These are phyloP conservation scores for Scutellaria baicalensis DNA, from an alignment of 257 asterid genomes.

Conservation along the genomic window DNA sequence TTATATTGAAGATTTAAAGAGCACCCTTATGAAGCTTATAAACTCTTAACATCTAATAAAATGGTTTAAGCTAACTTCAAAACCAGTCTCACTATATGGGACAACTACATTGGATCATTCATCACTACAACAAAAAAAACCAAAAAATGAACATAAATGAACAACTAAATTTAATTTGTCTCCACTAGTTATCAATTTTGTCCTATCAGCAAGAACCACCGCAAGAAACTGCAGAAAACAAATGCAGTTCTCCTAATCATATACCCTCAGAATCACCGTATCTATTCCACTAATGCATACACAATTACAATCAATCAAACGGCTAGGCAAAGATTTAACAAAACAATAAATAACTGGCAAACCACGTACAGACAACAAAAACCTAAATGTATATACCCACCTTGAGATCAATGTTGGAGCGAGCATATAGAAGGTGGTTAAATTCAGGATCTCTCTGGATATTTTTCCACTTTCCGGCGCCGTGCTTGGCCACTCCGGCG, in stretches of 20 bases:
- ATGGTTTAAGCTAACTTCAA: no score
- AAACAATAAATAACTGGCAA: not conserved
- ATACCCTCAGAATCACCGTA: not conserved
- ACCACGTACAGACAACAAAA: not conserved
- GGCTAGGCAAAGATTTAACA: not conserved
- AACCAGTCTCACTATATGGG: no score
- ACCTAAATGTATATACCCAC: slow-evolving; percentile 12
- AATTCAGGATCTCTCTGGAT: slow-evolving; percentile 66
- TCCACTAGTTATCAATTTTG: no score
- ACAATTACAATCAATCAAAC: not conserved
- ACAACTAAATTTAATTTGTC: no score
- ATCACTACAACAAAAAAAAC: no score
- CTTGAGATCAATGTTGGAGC: slow-evolving; percentile 74
- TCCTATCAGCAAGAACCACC: not conserved
- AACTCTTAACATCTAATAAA: no score
- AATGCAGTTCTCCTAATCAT: not conserved
- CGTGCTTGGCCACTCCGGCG: slow-evolving; percentile 67
- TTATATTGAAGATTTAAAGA: no score
- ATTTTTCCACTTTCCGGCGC: slow-evolving; percentile 71
- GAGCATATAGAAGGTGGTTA: slow-evolving; percentile 45
- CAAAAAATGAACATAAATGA: no score
- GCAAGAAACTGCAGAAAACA: not conserved
- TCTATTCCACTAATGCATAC: not conserved
- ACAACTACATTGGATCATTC: no score
- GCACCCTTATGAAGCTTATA: no score